Conservation (phyloP, 2,329 filamentous ascomycete species). For the Colletotrichum caudatum region DNA sequence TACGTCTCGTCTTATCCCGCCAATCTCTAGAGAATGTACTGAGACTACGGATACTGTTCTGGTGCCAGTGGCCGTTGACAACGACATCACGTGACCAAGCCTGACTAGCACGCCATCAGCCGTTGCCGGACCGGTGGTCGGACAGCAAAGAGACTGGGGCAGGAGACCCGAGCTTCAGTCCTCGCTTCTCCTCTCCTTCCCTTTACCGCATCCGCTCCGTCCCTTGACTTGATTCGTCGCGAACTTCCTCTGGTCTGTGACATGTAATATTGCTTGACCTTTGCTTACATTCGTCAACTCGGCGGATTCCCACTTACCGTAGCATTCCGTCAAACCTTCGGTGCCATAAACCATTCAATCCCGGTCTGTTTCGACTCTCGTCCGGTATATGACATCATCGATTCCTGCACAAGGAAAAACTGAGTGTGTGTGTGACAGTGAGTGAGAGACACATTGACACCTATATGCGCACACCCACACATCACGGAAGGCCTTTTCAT, state of each 20-base stretch:
- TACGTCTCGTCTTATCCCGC: neutral
- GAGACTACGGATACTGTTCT: neutral
- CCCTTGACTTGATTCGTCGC: conserved; percentile 31
- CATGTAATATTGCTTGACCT: neutral
- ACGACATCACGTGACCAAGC: neutral
- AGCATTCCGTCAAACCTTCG: conserved; percentile 8
- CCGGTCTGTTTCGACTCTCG: neutral
- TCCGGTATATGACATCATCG: conserved; percentile 19
- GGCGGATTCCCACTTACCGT: neutral
- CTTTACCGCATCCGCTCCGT: conserved; percentile 25
- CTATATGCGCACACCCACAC: neutral
- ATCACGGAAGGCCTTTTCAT: conserved; percentile 60
- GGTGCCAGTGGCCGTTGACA: neutral
- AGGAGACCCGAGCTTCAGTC: conserved; percentile 4
- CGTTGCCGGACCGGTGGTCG: neutral
- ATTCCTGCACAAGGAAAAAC: neutral
- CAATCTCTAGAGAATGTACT: neutral
- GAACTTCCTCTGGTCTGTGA: conserved; percentile 3
- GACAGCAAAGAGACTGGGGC: neutral
- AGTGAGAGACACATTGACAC: neutral
- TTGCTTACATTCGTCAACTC: neutral
- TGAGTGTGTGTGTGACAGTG: neutral
- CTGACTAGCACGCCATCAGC: neutral
- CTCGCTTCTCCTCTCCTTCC: neutral
- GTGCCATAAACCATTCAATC: neutral